These are phyloP conservation scores for Hibiscus tridactylites DNA, from an alignment of 345 rosid genomes.

Conservation along the genomic window DNA sequence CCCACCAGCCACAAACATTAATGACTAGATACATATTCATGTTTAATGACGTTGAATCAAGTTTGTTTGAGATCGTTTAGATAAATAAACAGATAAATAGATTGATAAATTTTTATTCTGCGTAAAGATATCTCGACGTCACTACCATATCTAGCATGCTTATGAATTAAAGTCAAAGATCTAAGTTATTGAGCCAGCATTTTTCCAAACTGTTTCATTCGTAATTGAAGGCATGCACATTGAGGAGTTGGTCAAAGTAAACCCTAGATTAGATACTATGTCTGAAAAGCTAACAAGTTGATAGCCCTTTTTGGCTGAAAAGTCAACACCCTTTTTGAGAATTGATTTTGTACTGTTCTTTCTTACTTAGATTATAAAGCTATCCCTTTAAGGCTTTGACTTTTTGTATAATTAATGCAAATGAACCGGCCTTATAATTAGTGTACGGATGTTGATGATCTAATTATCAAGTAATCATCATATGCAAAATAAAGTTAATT, in stretches of 20 bases:
- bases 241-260: slow-evolving; percentile 2
- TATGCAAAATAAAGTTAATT: no score
- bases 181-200: not conserved
- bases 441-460: not conserved
- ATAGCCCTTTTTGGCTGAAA: no score
- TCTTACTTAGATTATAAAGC: not conserved
- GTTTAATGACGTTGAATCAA: no score
- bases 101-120: no score
- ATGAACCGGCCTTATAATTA: not conserved
- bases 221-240: not conserved
- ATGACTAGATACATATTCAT: no score
- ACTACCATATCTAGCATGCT: not conserved
- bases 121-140: not conserved
- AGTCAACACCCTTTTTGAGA: not conserved
- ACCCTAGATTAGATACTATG: not conserved
- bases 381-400: not conserved
- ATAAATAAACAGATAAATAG: no score
- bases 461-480: no score
- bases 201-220: not conserved
- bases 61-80: no score
- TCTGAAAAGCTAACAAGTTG: no score
- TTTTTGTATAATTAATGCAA: not conserved
- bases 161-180: not conserved
- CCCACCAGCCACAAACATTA: not conserved
- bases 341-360: not conserved